Evolutionary conservation across 148 eudicot species (phyloP).

Genomic region (Vaccinium darrowii): DNA sequence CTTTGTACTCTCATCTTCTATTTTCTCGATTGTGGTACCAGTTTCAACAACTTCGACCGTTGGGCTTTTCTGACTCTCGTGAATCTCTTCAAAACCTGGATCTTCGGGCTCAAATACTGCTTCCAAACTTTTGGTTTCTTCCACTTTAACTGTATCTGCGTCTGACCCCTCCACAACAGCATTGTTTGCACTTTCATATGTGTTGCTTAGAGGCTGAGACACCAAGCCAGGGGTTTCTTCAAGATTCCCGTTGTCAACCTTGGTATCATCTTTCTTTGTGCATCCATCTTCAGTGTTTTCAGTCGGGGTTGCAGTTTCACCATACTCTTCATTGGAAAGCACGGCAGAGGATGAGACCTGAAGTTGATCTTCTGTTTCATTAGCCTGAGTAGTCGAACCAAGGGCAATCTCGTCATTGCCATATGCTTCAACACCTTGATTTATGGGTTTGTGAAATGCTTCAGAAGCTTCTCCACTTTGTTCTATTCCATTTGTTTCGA

Average conservation of each 20-base stretch:
- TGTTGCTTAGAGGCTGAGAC: background rate
- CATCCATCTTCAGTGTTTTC: background rate
- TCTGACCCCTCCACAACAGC: background rate
- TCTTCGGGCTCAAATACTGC: background rate
- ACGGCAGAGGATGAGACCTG: background rate
- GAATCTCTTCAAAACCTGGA: slow-evolving; percentile 12
- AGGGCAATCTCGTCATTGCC: background rate
- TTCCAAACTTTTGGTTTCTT: background rate
- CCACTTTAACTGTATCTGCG: background rate
- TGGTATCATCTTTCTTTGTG: background rate
- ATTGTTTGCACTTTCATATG: background rate
- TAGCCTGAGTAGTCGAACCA: background rate
- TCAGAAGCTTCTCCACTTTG: background rate
- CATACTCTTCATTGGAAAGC: background rate
- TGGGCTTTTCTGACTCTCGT: slow-evolving; percentile 10
- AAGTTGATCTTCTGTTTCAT: slow-evolving; percentile 12
- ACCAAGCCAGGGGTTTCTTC: background rate
- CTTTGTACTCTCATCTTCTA: slow-evolving; percentile 5
- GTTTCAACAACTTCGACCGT: slow-evolving; percentile 9
- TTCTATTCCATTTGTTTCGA: background rate
- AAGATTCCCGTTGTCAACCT: background rate
- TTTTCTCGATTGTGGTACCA: background rate
- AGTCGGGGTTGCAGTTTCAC: slow-evolving; percentile 8
- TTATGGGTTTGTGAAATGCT: background rate
- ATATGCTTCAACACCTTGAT: background rate